These are phyloP conservation scores for Periglandula ipomoeae DNA, from an alignment of 2,329 filamentous ascomycete species.

Conservation along the genomic window DNA sequence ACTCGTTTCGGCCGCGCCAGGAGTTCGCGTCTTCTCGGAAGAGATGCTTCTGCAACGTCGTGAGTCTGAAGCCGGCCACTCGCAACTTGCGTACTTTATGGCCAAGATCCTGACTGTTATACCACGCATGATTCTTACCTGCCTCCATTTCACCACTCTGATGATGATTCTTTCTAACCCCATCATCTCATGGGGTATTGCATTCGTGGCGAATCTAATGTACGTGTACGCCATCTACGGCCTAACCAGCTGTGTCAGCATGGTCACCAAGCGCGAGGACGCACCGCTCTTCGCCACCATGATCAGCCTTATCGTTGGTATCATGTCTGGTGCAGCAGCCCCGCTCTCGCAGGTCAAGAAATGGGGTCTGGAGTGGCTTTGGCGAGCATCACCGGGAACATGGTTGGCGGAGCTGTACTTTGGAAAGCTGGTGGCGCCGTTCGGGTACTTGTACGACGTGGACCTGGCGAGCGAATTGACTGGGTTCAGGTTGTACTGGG, in stretches of 20 bases:
- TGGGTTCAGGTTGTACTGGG: slow-evolving; percentile 37
- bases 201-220: slow-evolving; percentile 40
- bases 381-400: slow-evolving; percentile 42
- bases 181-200: slow-evolving; percentile 28
- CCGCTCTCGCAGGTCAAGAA: slow-evolving; percentile 26
- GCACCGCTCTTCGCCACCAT: slow-evolving; percentile 48
- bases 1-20: slow-evolving; percentile 40
- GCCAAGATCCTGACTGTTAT: slow-evolving; percentile 42
- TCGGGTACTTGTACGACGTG: slow-evolving; percentile 41
- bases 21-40: slow-evolving; percentile 47
- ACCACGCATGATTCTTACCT: slow-evolving; percentile 40
- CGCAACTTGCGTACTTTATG: slow-evolving; percentile 44
- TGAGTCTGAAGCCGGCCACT: slow-evolving; percentile 48
- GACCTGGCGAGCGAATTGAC: slow-evolving; percentile 32
- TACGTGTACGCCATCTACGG: slow-evolving; percentile 54
- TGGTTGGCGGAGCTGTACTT: slow-evolving; percentile 51
- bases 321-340: slow-evolving; percentile 45
- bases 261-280: slow-evolving; percentile 46
- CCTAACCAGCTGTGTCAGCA: slow-evolving; percentile 40
- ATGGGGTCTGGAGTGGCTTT: slow-evolving; percentile 48
- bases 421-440: slow-evolving; percentile 38
- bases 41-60: slow-evolving; percentile 45
- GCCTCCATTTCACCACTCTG: slow-evolving; percentile 45
- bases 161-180: slow-evolving; percentile 37
- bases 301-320: slow-evolving; percentile 41